A percentile compares a stretch with the other conserved stretches of the same genome.
These are phyloP conservation scores for Trichosporon sp. DNA, from an alignment of 1,284 basidiomycete genomes.

Conservation along the genomic window DNA sequence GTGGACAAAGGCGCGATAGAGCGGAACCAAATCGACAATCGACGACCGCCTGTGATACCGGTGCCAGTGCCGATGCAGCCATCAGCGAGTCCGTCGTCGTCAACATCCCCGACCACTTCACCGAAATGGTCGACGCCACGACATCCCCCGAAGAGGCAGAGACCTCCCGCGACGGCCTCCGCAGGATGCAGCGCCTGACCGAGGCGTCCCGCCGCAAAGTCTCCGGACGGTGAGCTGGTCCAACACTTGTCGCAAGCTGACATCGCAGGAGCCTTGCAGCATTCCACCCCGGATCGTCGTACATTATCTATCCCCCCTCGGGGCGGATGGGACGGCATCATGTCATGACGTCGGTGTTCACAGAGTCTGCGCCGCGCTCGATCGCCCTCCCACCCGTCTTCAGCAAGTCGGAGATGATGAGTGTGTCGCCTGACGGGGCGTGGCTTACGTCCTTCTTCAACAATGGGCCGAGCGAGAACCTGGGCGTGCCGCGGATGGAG, in stretches of 20 bases:
- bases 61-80: background rate
- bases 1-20: background rate
- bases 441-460: constrained; percentile 40
- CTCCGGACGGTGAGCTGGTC: background rate
- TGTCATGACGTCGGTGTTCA: constrained; percentile 29
- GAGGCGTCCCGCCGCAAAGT: constrained; percentile 27
- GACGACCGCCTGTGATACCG: background rate
- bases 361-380: constrained; percentile 32
- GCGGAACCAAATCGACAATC: background rate
- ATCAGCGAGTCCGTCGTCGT: background rate
- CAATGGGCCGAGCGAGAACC: constrained; percentile 16
- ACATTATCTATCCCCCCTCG: constrained; percentile 29
- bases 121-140: constrained; percentile 24
- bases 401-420: constrained; percentile 33
- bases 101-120: background rate
- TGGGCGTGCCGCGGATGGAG: constrained; percentile 14
- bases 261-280: constrained; percentile 23
- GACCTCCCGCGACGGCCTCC: constrained; percentile 30
- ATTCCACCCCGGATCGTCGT: constrained; percentile 31
- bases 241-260: constrained; percentile 10
- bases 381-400: constrained; percentile 37
- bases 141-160: constrained; percentile 27
- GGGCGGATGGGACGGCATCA: constrained; percentile 21
- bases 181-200: constrained; percentile 30
- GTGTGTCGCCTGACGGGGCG: constrained; percentile 42